Evolutionary conservation across 805 yeast species (phyloP).

Genomic region (Wickerhamiella siamensis): DNA sequence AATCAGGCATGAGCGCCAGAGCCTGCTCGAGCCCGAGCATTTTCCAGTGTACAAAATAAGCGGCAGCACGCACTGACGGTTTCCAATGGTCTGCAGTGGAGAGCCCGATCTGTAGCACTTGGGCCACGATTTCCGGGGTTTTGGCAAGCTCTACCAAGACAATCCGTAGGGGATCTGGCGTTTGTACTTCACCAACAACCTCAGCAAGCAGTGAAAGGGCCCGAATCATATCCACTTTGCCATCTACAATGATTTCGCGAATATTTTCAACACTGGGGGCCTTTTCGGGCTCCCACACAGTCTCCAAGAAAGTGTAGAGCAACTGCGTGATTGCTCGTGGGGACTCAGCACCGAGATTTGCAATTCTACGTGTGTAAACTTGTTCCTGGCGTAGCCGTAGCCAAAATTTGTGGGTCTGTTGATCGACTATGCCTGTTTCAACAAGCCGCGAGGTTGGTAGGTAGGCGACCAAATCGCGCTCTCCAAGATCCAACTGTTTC

Average conservation of each 20-base stretch:
- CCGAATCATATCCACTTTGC: background rate
- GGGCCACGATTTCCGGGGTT: too few relatives aligned
- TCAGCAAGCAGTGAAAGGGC: background rate
- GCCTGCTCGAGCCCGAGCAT: too few relatives aligned
- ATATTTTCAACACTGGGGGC: background rate
- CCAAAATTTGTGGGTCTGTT: background rate
- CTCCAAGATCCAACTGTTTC: background rate
- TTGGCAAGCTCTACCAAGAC: too few relatives aligned
- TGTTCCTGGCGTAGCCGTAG: background rate
- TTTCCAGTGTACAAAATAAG: too few relatives aligned
- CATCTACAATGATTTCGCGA: background rate
- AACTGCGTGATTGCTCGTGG: background rate
- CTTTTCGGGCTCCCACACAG: background rate
- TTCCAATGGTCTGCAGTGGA: too few relatives aligned
- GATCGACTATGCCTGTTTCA: background rate
- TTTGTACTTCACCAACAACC: background rate
- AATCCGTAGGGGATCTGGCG: too few relatives aligned
- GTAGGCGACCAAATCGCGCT: background rate
- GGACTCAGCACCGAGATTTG: background rate
- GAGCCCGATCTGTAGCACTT: too few relatives aligned
- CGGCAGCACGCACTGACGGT: too few relatives aligned
- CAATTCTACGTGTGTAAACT: background rate
- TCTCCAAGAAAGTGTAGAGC: background rate
- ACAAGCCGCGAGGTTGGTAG: background rate
- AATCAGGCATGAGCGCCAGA: too few relatives aligned